Evolutionary conservation across 768 basidiomycete species (phyloP).

Genomic region (Naganishia antarctica): DNA sequence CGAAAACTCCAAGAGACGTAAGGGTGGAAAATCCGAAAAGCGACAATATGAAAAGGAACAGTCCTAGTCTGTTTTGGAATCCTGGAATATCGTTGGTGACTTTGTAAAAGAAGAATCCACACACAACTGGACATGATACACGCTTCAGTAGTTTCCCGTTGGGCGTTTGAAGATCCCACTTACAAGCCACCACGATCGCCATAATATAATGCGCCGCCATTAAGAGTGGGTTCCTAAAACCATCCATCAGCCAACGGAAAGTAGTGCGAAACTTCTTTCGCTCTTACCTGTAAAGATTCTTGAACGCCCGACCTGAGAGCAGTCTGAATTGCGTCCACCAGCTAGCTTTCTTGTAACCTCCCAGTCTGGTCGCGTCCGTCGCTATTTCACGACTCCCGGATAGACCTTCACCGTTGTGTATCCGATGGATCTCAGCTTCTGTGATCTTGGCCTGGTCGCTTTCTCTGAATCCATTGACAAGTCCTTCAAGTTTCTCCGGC

Average conservation of each 20-base stretch:
- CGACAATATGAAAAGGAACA: slow-evolving; percentile 96
- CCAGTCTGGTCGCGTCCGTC: slow-evolving; percentile 57
- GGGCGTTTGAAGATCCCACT: slow-evolving; percentile 44
- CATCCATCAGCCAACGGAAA: neutral
- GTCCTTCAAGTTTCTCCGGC: slow-evolving; percentile 56
- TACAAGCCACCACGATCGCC: slow-evolving; percentile 75
- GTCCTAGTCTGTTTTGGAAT: slow-evolving; percentile 73
- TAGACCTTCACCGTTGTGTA: slow-evolving; percentile 46
- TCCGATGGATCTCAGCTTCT: slow-evolving; percentile 58
- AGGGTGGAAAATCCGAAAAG: slow-evolving; percentile 95
- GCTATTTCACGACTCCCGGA: slow-evolving; percentile 62
- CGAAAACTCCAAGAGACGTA: slow-evolving; percentile 86
- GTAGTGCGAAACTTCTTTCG: neutral
- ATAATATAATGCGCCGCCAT: slow-evolving; percentile 85
- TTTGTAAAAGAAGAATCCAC: slow-evolving; percentile 87
- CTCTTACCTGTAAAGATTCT: slow-evolving; percentile 76
- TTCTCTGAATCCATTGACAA: slow-evolving; percentile 67
- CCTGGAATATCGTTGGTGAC: slow-evolving; percentile 91
- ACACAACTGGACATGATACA: slow-evolving; percentile 59
- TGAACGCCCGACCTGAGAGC: slow-evolving; percentile 91
- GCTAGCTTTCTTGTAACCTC: slow-evolving; percentile 62
- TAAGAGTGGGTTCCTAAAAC: slow-evolving; percentile 67
- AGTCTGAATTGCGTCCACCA: slow-evolving; percentile 89
- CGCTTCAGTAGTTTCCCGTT: neutral
- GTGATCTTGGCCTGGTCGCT: slow-evolving; percentile 66